Evolutionary conservation across 495 filamentous ascomycete species (phyloP).

Genomic region (Neurospora sp.): DNA sequence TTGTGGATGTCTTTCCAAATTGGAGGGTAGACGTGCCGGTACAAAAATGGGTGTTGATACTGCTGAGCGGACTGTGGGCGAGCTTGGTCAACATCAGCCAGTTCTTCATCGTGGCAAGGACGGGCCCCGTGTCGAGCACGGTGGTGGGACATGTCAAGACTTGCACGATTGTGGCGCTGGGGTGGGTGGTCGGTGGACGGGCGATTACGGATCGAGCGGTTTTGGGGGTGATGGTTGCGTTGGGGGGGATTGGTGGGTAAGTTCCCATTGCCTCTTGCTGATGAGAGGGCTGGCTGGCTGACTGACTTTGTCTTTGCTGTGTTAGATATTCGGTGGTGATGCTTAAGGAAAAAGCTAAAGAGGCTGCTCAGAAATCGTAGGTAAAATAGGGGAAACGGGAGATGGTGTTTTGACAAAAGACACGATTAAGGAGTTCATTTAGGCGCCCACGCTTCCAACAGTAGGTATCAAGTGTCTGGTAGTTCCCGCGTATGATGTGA

Average conservation of each 20-base stretch:
- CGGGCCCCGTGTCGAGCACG: constrained; percentile 60
- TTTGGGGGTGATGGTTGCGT: constrained; percentile 42
- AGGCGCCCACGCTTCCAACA: too few relatives aligned
- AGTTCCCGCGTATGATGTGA: too few relatives aligned
- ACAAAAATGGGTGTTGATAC: constrained; percentile 44
- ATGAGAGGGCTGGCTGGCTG: background rate
- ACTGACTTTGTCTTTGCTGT: background rate
- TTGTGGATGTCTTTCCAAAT: constrained; percentile 50
- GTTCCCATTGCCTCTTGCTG: background rate
- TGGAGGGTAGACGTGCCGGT: constrained; percentile 25
- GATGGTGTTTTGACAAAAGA: too few relatives aligned
- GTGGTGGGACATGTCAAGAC: constrained; percentile 62
- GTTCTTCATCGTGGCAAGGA: constrained; percentile 64
- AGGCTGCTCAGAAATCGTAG: constrained; percentile 8
- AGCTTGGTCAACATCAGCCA: constrained; percentile 63
- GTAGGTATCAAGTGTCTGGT: too few relatives aligned
- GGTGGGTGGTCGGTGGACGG: constrained; percentile 44
- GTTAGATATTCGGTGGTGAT: background rate
- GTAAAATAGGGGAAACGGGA: background rate
- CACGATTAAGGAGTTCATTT: too few relatives aligned
- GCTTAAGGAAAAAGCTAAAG: background rate
- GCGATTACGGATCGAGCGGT: constrained; percentile 42
- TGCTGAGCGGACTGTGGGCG: constrained; percentile 52
- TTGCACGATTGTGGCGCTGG: constrained; percentile 47
- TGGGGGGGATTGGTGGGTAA: constrained; percentile 46